Evolutionary conservation across 75 land plant genomes (phyloP).

Genomic region (Pseudotsuga menziesii): DNA sequence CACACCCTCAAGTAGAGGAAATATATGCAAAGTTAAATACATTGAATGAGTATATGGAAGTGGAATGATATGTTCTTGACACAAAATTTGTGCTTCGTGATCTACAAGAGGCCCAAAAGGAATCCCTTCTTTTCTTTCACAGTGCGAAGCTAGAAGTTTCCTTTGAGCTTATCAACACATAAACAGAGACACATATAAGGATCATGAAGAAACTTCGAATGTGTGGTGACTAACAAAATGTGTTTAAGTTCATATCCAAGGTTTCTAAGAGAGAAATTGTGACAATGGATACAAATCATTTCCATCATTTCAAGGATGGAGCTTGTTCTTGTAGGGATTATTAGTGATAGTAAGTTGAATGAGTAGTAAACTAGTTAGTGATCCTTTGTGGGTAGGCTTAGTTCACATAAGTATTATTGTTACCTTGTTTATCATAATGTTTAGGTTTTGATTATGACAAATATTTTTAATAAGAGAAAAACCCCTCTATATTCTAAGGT

Average conservation of each 20-base stretch:
- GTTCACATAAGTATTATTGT: no score
- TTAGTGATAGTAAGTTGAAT: conserved; percentile 12
- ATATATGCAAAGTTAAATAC: conserved; percentile 43
- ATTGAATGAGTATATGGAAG: conserved; percentile 30
- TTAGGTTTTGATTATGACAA: no score
- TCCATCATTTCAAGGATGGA: conserved; percentile 66
- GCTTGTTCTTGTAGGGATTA: conserved; percentile 58
- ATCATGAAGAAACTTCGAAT: conserved; percentile 68
- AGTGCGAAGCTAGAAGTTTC: conserved; percentile 68
- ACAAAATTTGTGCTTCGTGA: conserved; percentile 43
- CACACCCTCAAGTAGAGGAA: conserved; percentile 36
- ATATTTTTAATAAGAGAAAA: no score
- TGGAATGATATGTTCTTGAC: conserved; percentile 23
- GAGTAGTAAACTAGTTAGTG: background rate
- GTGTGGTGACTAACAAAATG: conserved; percentile 66
- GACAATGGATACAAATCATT: conserved; percentile 47
- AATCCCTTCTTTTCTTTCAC: conserved; percentile 43
- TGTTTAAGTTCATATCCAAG: conserved; percentile 45
- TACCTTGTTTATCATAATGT: no score
- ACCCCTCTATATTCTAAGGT: no score
- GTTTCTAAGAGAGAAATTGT: conserved; percentile 40
- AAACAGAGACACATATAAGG: conserved; percentile 55
- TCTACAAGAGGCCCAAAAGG: conserved; percentile 41
- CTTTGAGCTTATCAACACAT: conserved; percentile 50
- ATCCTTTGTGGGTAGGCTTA: background rate